Conservation (phyloP, 192 early-diverging fungal species). For the Coemansia pectinata region DNA sequence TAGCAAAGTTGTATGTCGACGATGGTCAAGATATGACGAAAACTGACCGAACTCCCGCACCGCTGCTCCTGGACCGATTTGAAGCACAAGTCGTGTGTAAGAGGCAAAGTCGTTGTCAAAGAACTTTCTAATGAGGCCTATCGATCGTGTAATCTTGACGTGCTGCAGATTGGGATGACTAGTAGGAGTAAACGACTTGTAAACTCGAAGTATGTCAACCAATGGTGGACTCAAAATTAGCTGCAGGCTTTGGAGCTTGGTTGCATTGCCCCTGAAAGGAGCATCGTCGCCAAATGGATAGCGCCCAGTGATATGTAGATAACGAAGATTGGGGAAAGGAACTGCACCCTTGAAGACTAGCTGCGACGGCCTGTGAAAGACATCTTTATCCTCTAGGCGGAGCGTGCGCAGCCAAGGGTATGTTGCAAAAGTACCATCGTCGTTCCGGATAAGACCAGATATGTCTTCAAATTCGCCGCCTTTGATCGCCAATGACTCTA, state of each 20-base stretch:
- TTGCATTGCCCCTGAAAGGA: background rate
- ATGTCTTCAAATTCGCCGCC: background rate
- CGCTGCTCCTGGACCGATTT: background rate
- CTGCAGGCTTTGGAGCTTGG: background rate
- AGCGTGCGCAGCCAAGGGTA: background rate
- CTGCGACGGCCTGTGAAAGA: background rate
- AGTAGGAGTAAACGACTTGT: background rate
- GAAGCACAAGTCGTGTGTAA: background rate
- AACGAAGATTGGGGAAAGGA: background rate
- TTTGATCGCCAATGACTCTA: background rate
- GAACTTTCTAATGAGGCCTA: background rate
- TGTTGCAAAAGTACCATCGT: background rate
- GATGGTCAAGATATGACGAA: background rate
- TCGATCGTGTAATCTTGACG: background rate
- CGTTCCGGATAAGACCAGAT: background rate
- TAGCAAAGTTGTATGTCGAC: background rate
- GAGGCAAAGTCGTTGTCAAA: background rate
- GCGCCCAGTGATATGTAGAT: background rate
- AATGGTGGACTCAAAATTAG: background rate
- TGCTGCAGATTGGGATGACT: background rate
- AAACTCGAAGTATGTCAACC: background rate
- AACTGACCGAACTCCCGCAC: background rate
- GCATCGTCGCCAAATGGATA: background rate
- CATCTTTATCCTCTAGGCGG: background rate
- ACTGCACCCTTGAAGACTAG: background rate